phyloP scores from a whole-genome alignment of 768 basidiomycete species.

The Lentinula guzmanii region DNA sequence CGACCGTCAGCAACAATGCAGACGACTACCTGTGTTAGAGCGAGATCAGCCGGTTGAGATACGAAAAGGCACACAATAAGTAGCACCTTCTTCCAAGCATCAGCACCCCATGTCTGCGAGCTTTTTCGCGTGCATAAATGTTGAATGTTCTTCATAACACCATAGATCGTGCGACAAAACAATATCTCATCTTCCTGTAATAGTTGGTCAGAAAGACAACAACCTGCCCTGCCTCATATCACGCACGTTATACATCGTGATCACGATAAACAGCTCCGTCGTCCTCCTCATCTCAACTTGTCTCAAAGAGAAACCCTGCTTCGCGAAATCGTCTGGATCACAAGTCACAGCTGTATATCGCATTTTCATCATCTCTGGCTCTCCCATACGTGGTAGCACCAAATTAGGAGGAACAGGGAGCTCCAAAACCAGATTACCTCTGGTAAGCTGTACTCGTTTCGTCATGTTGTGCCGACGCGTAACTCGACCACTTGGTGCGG shows the following conservation, averaged over 20 bases:
- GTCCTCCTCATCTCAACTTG: slow-evolving; percentile 75
- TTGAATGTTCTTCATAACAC: slow-evolving; percentile 86
- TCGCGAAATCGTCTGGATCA: slow-evolving; percentile 89
- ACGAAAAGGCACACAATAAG: neutral
- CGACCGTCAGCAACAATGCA: slow-evolving; percentile 90
- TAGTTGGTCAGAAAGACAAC: slow-evolving; percentile 3
- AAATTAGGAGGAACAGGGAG: slow-evolving; percentile 81
- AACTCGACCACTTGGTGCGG: slow-evolving; percentile 77
- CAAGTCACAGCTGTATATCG: slow-evolving; percentile 89
- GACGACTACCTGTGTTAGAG: slow-evolving; percentile 64
- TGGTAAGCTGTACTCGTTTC: slow-evolving; percentile 77
- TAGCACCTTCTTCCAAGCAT: slow-evolving; percentile 90
- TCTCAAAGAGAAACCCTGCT: slow-evolving; percentile 75
- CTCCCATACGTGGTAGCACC: slow-evolving; percentile 64
- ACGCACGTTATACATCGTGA: slow-evolving; percentile 94
- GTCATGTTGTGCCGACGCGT: slow-evolving; percentile 68
- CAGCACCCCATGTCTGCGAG: slow-evolving; percentile 92
- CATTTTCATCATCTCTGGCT: slow-evolving; percentile 67
- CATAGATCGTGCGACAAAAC: slow-evolving; percentile 90
- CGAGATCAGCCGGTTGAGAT: neutral
- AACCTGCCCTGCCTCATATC: slow-evolving; percentile 2
- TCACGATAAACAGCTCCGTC: slow-evolving; percentile 89
- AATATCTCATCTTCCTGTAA: slow-evolving; percentile 79
- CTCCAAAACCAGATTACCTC: slow-evolving; percentile 86
- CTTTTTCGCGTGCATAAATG: slow-evolving; percentile 81